Evolutionary conservation across 2,329 filamentous ascomycete species (phyloP), one percentile per base, ranked within the genome.

Genomic region (Cladosporium sp.): DNA sequence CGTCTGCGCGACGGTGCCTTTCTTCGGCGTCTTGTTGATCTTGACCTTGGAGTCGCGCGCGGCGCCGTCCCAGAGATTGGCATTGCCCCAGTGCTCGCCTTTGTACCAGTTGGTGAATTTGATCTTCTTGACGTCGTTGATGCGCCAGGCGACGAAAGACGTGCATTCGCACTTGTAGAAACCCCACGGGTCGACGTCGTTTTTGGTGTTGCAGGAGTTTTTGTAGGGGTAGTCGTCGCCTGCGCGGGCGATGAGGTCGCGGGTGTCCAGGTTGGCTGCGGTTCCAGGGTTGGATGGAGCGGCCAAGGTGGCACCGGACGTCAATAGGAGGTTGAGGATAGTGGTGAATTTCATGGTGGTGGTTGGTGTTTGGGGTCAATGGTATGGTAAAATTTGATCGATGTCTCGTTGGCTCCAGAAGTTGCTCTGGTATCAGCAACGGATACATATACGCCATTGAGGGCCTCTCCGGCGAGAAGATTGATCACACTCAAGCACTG

Each of bases 111-210:
- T 59, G 36, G 34, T 30, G 38, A 59, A 59, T 18, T 34, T 41
- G 36, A 59, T 36, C 5, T 47, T 41, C 5, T 44, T n/a, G 1
- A 38, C 58, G 18, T 47, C 24, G 38, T 59, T 59, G 24, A 59
- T 18, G 34, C 58, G 58, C 58, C 58, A 59, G n/a, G 58, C 58
- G 6, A 59, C 58, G 36, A 28, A 59, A 38, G 38, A 49, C 15
- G 38, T 49, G 58, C 58, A 59, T 18, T 44, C 10, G 21, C 58
- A 59, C 18, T 38, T 44, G 38, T 26, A 32, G 26, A 59, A 59
- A 4, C 10, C 4, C 58, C 58, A 59, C 0, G 49, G 24, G 5
- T 54, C 49, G 49, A 54, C 49, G 49, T 54, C 49, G 4, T 30
- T 26, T 10, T 30, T 30, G 49, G 28, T 54, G 49, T 54, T 54